phyloP scores from a whole-genome alignment of 768 basidiomycete species.

The Leucosporidium yakuticum region DNA sequence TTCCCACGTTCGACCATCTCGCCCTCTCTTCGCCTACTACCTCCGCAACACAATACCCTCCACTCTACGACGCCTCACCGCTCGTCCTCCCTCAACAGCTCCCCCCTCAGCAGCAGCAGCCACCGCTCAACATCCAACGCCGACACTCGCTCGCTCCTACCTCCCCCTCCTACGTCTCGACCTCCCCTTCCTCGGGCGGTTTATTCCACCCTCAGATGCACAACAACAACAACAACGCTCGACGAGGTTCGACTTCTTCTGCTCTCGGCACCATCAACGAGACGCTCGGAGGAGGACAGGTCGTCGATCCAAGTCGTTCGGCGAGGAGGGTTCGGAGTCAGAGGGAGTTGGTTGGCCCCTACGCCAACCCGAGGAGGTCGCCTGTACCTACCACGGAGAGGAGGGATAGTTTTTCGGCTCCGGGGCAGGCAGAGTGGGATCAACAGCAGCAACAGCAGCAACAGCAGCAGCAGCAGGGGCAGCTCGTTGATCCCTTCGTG shows the following conservation, averaged over 20 bases:
- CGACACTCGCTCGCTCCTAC: too few relatives aligned
- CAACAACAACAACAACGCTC: not conserved
- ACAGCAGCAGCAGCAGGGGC: too few relatives aligned
- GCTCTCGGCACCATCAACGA: slow-evolving; percentile 3
- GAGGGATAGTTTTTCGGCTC: too few relatives aligned
- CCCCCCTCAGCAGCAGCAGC: not conserved
- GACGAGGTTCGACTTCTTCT: not conserved
- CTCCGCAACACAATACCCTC: not conserved
- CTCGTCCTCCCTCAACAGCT: not conserved
- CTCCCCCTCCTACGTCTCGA: not conserved
- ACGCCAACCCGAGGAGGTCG: too few relatives aligned
- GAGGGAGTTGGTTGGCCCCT: too few relatives aligned
- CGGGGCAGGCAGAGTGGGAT: too few relatives aligned
- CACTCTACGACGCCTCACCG: not conserved
- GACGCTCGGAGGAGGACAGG: not conserved
- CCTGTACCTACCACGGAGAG: too few relatives aligned
- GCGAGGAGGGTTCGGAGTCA: not conserved
- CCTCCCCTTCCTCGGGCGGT: not conserved
- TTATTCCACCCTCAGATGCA: not conserved
- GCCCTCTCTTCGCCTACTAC: slow-evolving; percentile 1
- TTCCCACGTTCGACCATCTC: not conserved
- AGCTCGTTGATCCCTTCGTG: too few relatives aligned
- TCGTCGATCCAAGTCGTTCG: not conserved
- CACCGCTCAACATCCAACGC: not conserved
- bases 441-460: too few relatives aligned